phyloP scores from a whole-genome alignment of 768 basidiomycete species.

The Hygrocybe coccinea region DNA sequence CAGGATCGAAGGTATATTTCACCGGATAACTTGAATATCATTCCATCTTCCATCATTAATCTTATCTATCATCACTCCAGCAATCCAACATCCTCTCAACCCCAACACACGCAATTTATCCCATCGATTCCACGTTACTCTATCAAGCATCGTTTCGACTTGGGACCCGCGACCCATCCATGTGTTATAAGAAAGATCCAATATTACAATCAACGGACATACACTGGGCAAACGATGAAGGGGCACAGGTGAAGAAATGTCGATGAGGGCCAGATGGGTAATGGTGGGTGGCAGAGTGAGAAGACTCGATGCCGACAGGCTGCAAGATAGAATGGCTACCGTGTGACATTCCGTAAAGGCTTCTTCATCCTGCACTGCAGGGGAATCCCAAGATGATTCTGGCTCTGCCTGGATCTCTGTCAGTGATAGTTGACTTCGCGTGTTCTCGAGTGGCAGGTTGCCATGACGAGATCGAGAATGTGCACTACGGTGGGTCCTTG shows the following conservation, averaged over 20 bases:
- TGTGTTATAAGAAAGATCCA: constrained; percentile 51
- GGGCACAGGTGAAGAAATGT: constrained; percentile 35
- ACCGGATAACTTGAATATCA: constrained; percentile 48
- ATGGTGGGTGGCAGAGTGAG: constrained; percentile 59
- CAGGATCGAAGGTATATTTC: too few species aligned
- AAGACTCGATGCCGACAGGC: constrained; percentile 41
- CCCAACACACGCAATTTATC: constrained; percentile 50
- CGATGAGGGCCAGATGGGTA: constrained; percentile 50
- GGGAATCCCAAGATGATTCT: constrained; percentile 52
- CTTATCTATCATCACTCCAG: constrained; percentile 36
- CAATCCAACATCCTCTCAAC: constrained; percentile 48
- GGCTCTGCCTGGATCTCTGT: too few species aligned
- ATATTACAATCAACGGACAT: constrained; percentile 45
- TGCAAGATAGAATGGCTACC: constrained; percentile 48
- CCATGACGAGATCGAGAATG: too few species aligned
- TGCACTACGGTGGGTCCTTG: constrained; percentile 11
- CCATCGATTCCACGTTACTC: constrained; percentile 58
- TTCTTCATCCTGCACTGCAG: constrained; percentile 26
- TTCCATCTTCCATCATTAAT: constrained; percentile 64
- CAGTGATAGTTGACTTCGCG: too few species aligned
- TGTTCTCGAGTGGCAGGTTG: too few species aligned
- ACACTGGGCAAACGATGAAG: constrained; percentile 41
- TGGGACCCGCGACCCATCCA: constrained; percentile 32
- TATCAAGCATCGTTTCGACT: constrained; percentile 23
- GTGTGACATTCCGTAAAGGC: constrained; percentile 36